phyloP scores from a whole-genome alignment of 495 filamentous ascomycete genomes.

The Lentithecium fluviatile region DNA sequence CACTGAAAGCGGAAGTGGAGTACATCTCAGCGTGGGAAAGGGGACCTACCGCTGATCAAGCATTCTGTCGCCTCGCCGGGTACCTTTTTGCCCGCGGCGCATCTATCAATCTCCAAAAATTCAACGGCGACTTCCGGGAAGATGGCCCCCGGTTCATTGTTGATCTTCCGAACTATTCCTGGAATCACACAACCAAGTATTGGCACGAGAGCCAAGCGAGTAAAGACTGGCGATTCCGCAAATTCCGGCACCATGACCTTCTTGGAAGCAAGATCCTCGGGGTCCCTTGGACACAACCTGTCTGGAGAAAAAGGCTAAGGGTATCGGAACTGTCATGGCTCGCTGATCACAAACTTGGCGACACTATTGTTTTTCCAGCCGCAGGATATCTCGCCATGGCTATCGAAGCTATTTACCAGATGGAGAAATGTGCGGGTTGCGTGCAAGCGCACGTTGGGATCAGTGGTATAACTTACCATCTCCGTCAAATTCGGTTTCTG shows the following conservation, averaged over 20 bases:
- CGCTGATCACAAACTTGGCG: conserved; percentile 11
- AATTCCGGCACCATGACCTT: conserved; percentile 10
- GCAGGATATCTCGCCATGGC: no score
- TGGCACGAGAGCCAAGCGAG: conserved; percentile 9
- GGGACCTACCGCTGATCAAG: not conserved
- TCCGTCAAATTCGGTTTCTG: no score
- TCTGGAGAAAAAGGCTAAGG: conserved; percentile 6
- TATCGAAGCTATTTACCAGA: no score
- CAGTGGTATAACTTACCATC: no score
- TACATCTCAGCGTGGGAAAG: conserved; percentile 6
- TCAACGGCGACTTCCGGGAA: not conserved
- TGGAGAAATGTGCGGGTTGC: no score
- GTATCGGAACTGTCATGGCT: conserved; percentile 17
- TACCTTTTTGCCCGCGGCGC: conserved; percentile 4
- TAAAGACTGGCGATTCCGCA: conserved; percentile 11
- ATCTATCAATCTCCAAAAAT: not conserved
- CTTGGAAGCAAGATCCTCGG: conserved; percentile 14
- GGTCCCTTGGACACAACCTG: conserved; percentile 4
- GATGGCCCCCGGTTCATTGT: not conserved
- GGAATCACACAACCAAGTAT: conserved; percentile 17
- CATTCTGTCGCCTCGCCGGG: conserved; percentile 6
- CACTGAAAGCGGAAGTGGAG: not conserved
- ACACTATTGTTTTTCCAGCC: conserved; percentile 14
- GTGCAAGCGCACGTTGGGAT: no score
- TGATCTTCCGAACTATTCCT: conserved; percentile 16